phyloP scores from a whole-genome alignment of 176 grass and related monocot species.

The Themeda triandra region DNA sequence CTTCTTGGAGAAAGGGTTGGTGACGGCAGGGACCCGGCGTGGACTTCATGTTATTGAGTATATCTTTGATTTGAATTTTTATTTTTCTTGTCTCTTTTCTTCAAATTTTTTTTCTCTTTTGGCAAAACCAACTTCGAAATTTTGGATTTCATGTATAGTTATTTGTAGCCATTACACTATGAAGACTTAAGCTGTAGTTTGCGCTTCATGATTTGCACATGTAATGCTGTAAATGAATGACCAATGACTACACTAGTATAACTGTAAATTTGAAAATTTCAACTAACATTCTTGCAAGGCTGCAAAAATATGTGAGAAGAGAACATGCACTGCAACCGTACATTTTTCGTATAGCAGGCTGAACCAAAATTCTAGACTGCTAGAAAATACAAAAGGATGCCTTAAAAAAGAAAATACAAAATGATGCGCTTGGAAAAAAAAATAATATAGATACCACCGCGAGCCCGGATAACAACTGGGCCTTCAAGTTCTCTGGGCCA shows the following conservation, averaged over 20 bases:
- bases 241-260: no score
- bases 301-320: not conserved
- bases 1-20: slow-evolving; percentile 30
- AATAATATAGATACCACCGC: no score
- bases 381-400: no score
- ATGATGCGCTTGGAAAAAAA: no score
- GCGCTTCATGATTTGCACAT: no score
- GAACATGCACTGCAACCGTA: not conserved
- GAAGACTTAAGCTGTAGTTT: no score
- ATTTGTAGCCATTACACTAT: not conserved
- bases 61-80: not conserved
- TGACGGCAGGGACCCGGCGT: not conserved
- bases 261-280: not conserved
- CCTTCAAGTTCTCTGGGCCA: not conserved
- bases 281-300: not conserved
- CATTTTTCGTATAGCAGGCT: not conserved
- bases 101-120: not conserved
- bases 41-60: slow-evolving; percentile 14
- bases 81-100: not conserved
- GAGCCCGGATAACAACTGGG: not conserved
- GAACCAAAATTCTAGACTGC: not conserved
- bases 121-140: not conserved
- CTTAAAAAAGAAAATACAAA: no score
- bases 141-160: not conserved
- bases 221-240: not conserved